Evolutionary conservation across 108 stramenopile genomes (phyloP), one percentile per base, ranked within the genome.

Genomic region (Nitzschia sp.): DNA sequence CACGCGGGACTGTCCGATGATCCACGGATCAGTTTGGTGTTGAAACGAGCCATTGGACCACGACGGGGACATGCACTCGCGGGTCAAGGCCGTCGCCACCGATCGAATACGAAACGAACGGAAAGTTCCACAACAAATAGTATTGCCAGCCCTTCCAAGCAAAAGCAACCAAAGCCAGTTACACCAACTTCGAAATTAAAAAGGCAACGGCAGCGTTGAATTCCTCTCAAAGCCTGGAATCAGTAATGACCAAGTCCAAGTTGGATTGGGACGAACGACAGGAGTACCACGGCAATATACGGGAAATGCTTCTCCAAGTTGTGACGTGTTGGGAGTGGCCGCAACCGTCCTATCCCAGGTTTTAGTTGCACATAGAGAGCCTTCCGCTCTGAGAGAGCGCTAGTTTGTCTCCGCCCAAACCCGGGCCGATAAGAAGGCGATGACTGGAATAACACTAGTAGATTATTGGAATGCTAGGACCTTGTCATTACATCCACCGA

Each of bases 11-110:
- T 71, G 32, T 64, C 55, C n/a, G 54, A 54, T 38, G 49, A 54
- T 6, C 81, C 24, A 64, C 71, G 88, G 28, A 81, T 89, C 3
- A 85, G 84, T 55, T 53, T 89, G 54, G 88, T 89, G 1, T 80
- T 89, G 2, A 89, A 89, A 60, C 78, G 83, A 51, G 88, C 84
- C 23, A 65, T 88, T 23, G 77, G 71, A 54, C 72, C 82, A 27
- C 76, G 57, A 56, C 77, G 59, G 48, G 87, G 87, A 11, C 87
- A 88, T 62, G 79, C 84, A 19, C 49, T 76, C 6, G 64, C 49
- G 27, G 84, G 88, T 51, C 67, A 76, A 72, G 83, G 80, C 3
- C 75, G 84, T 59, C n/a, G n/a, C n/a, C n/a, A n/a, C n/a, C 60
- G 77, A 72, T 59, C 71, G 5, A n/a, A n/a, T n/a, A n/a, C n/a